Evolutionary conservation across 2,329 filamentous ascomycete genomes (phyloP), one percentile per base, ranked within the genome.

Genomic region (Pseudocercospora cruenta): DNA sequence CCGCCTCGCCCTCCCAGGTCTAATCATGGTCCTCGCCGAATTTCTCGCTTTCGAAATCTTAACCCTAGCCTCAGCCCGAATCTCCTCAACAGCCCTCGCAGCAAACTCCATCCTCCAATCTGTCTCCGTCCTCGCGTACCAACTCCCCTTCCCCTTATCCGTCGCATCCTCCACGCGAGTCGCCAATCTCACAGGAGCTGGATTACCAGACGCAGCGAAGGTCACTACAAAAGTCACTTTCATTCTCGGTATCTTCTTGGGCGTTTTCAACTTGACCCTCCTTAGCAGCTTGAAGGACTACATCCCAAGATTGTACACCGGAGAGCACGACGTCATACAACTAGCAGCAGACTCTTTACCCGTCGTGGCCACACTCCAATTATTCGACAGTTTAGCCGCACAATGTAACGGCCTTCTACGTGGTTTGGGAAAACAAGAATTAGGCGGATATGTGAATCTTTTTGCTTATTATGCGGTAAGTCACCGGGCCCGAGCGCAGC

Each of bases 1-100:
- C 73, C 88, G 88, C 57, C 89, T 98, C 43, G 93, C 94, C 0
- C 82, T 97, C 12, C 94, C 94, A 0, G 94, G 94, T 1, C 88
- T 98, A 77, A 82, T 97, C 70, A 97, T 97, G 94, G 91, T 98
- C 1, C 89, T 96, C 77, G 93, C 94, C 4, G 94, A 98, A 78
- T 96, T 92, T 81, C 85, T 97, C 10, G 75, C 75, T 16, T 98
- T 98, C 77, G 94, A 98, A 78, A 88, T 97, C 58, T 83, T 97
- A 68, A 97, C 93, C 0, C 84, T 97, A n/a, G 88, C 89, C 8
- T 87, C 92, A 0, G 92, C 90, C 60, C 92, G 91, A 72, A 89
- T 97, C 65, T 91, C 91, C 16, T 88, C 91, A 1, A 89, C 89
- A 19, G 88, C 90, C 67, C 86, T 98, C 0, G 94, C 94, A 0